A percentile compares a stretch with the other conserved stretches of the same genome.
Conservation (phyloP, 345 rosid genomes). For the Camelina hispida region DNA sequence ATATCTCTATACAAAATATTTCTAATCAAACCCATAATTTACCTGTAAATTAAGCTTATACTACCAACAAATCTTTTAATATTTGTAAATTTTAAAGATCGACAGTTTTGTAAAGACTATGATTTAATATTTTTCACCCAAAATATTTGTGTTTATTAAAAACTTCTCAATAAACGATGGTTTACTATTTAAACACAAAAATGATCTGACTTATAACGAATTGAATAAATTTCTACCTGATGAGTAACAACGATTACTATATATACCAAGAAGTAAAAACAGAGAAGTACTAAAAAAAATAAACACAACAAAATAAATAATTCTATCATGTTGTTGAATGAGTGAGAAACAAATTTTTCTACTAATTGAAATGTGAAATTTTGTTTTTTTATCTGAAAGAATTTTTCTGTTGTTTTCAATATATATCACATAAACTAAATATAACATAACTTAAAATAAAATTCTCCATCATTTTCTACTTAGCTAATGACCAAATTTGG, state of each 20-base stretch:
- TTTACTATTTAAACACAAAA: too few relatives aligned
- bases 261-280: background rate
- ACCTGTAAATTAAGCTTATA: background rate
- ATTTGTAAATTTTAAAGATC: background rate
- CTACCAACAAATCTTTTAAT: constrained; percentile 8
- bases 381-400: too few relatives aligned
- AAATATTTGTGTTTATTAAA: too few relatives aligned
- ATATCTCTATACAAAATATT: background rate
- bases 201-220: background rate
- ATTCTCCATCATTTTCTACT: background rate
- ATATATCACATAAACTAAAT: too few relatives aligned
- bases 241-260: too few relatives aligned
- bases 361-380: background rate
- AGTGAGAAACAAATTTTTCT: background rate
- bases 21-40: background rate
- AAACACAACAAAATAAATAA: too few relatives aligned
- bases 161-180: too few relatives aligned
- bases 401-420: too few relatives aligned
- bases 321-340: too few relatives aligned
- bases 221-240: too few relatives aligned
- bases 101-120: background rate
- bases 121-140: background rate
- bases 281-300: too few relatives aligned
- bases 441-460: background rate
- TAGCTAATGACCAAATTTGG: background rate